These are phyloP conservation scores for Gastrolobium bilobum DNA, from an alignment of 306 rosid genomes.

Conservation along the genomic window DNA sequence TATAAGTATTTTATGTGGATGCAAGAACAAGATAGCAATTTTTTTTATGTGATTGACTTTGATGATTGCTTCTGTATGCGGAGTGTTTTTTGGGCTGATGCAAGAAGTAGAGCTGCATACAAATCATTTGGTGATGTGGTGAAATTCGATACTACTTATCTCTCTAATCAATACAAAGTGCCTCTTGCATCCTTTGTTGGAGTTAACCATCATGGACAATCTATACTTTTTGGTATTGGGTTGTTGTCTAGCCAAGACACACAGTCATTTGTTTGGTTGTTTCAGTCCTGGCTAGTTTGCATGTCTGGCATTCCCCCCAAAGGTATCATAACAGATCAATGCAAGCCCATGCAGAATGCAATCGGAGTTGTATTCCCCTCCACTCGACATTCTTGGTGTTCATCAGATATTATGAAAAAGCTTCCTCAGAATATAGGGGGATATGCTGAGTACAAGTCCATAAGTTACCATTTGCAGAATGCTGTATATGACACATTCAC, in stretches of 20 bases:
- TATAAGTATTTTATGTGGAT: constrained; percentile 21
- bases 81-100: constrained; percentile 24
- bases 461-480: not conserved
- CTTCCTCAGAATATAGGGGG: not conserved
- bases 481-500: not conserved
- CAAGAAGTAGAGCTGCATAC: constrained; percentile 19
- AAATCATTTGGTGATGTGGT: constrained; percentile 23
- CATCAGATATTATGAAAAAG: not conserved
- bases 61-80: not conserved
- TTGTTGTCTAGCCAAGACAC: not conserved
- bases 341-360: not conserved
- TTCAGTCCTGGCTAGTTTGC: not conserved
- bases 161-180: not conserved
- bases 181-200: constrained; percentile 12
- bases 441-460: not conserved
- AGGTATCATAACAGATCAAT: not conserved
- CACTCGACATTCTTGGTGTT: not conserved
- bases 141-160: not conserved
- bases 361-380: not conserved
- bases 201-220: constrained; percentile 32
- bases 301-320: not conserved
- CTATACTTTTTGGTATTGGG: constrained; percentile 16
- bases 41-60: not conserved
- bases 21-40: constrained; percentile 15
- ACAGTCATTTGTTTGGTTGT: constrained; percentile 5